Conservation (phyloP, 2,329 filamentous ascomycete genomes). For the Escovopsis weberi region DNA sequence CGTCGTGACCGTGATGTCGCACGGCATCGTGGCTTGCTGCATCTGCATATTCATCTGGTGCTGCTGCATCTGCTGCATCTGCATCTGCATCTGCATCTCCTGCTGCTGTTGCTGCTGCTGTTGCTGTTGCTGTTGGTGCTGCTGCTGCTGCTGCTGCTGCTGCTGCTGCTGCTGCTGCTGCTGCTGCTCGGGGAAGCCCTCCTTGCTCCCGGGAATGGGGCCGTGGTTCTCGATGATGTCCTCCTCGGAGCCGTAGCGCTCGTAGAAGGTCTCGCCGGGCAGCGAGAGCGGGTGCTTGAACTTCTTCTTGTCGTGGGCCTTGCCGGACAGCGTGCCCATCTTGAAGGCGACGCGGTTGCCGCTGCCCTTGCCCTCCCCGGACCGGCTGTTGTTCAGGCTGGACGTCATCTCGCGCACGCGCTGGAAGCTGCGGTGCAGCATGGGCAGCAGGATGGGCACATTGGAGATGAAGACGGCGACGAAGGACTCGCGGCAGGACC, state of each 20-base stretch:
- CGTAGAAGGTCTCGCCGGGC: neutral
- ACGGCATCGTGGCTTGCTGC: too few species aligned
- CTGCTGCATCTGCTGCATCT: too few species aligned
- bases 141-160: too few species aligned
- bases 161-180: too few species aligned
- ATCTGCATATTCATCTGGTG: too few species aligned
- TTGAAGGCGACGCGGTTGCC: neutral
- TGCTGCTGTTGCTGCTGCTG: too few species aligned
- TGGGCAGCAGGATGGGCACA: constrained; percentile 28
- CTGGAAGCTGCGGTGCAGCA: neutral
- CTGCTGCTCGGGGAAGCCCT: too few species aligned
- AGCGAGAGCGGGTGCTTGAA: neutral
- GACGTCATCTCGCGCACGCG: neutral
- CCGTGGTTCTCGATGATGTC: neutral
- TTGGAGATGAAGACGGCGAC: constrained; percentile 28
- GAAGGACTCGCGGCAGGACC: constrained; percentile 28
- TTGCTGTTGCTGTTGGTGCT: too few species aligned
- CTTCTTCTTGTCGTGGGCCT: neutral
- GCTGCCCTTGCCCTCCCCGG: neutral
- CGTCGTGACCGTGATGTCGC: too few species aligned
- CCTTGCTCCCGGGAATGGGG: too few species aligned
- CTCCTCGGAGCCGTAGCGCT: neutral
- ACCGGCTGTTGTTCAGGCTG: neutral
- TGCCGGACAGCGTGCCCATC: neutral
- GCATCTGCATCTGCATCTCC: too few species aligned